A percentile compares a stretch with the other conserved stretches of the same genome.
These are phyloP conservation scores for Neocallimastix lanati DNA, from an alignment of 192 early-diverging fungal genomes.

Conservation along the genomic window DNA sequence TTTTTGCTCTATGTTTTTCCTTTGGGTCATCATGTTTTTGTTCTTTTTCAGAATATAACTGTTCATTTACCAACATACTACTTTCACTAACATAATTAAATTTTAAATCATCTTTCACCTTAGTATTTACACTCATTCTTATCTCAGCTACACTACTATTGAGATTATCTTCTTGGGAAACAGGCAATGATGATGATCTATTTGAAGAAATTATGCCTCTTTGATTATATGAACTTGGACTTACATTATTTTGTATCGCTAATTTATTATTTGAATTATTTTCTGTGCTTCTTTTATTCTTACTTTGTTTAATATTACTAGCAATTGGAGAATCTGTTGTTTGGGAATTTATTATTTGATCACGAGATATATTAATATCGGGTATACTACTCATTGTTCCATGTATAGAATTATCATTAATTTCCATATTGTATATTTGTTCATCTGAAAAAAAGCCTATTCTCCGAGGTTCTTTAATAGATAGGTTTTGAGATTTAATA, in stretches of 20 bases:
- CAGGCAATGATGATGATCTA: not conserved
- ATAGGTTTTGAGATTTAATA: conserved; percentile 5
- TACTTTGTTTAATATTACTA: not conserved
- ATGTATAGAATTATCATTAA: not conserved
- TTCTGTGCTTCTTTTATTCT: not conserved
- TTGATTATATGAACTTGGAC: not conserved
- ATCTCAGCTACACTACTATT: not conserved
- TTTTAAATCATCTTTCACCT: not conserved
- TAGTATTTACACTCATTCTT: not conserved
- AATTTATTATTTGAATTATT: not conserved
- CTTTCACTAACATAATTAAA: not conserved
- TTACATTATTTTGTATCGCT: not conserved
- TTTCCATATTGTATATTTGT: not conserved
- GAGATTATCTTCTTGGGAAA: not conserved
- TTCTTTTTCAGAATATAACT: not conserved
- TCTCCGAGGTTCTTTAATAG: not conserved
- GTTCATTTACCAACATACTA: not conserved
- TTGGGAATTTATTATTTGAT: not conserved
- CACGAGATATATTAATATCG: not conserved
- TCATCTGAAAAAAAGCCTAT: not conserved
- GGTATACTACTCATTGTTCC: not conserved
- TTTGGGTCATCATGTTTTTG: not conserved
- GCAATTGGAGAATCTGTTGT: not conserved
- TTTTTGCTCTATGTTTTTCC: not conserved
- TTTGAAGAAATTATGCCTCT: not conserved